phyloP scores from a whole-genome alignment of 1,284 basidiomycete species.

The Cryptococcus sp. region DNA sequence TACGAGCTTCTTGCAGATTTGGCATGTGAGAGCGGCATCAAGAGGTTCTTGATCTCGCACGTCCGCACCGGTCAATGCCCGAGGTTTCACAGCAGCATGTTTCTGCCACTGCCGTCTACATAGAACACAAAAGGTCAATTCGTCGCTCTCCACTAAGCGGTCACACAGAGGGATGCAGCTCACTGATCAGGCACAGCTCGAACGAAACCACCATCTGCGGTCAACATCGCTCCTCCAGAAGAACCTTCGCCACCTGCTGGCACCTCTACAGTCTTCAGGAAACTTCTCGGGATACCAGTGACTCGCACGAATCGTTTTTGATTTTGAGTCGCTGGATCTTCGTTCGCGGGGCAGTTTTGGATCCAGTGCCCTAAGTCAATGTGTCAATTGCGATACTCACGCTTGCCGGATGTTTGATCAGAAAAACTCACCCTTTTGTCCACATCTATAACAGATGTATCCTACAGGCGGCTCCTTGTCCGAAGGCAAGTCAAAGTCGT shows the following conservation, averaged over 20 bases:
- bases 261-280: constrained; percentile 93
- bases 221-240: constrained; percentile 88
- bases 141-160: neutral
- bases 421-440: constrained; percentile 78
- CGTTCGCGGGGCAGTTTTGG: constrained; percentile 97
- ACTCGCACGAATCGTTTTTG: constrained; percentile 94
- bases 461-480: constrained; percentile 66
- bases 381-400: constrained; percentile 1
- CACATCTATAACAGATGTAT: constrained; percentile 99
- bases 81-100: constrained; percentile 70
- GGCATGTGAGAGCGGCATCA: constrained; percentile 75
- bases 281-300: constrained; percentile 95
- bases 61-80: constrained; percentile 77
- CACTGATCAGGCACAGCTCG: constrained; percentile 90
- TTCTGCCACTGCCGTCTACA: constrained; percentile 71
- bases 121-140: constrained; percentile 11
- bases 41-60: constrained; percentile 76
- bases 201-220: constrained; percentile 93
- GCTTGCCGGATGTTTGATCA: neutral
- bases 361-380: constrained; percentile 87
- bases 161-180: constrained; percentile 47
- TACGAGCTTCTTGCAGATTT: constrained; percentile 85
- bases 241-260: constrained; percentile 68
- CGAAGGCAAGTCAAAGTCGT: constrained; percentile 55
- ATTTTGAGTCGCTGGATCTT: constrained; percentile 91